Base-by-base conservation (phyloP, 306 rosid species). In the Begonia loranthoides region DNA sequence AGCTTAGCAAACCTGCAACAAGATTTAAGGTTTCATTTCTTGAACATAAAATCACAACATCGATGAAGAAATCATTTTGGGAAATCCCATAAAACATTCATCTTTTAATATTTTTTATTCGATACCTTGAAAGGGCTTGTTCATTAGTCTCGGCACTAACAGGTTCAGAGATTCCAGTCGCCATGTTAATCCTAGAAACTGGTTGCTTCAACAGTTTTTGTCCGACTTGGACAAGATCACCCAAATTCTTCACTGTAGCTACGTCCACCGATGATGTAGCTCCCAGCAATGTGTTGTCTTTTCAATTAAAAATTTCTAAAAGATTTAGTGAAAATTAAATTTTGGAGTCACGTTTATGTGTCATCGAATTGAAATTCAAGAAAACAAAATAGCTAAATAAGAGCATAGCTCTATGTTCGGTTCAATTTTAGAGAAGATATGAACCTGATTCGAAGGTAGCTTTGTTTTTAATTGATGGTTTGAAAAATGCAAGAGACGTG, bases 381-480 rank as follows among this genome's bases (percentile, higher is more conserved):
- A 24, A n/a, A 15, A 13, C 16, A 16, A 48, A 12, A 8, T 4
- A 6, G 3, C 1, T 15, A n/a, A 46, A 46, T 2, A 9, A 12
- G 8, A 13, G n/a, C 46, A 9, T 41, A 1, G 46, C 5, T 9
- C 17, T 46, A 12, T 2, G 17, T 48, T n/a, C 10, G 11, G 15
- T 10, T 48, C 15, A 48, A 9, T 16, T 41, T 13, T 12, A 12
- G 22, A 40, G 19, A 2, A 17, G 1, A 15, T 11, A 12, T 10
- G 15, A 39, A 69, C 79, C 75, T 65, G 66, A 73, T 69, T 28
- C 79, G 74, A 14, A 75, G 77, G 45, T 75, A 75, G n/a, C 63
- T 63, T 6, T 75, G 4, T 17, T 66, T 52, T 1, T 46, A 66
- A 7, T 33, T 39, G 4, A 66, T 52, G 24, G 59, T 55, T 67